Evolutionary conservation across 2,329 filamentous ascomycete genomes (phyloP), one percentile per base, ranked within the genome.

Genomic region (Reticulascus tulasneorum): DNA sequence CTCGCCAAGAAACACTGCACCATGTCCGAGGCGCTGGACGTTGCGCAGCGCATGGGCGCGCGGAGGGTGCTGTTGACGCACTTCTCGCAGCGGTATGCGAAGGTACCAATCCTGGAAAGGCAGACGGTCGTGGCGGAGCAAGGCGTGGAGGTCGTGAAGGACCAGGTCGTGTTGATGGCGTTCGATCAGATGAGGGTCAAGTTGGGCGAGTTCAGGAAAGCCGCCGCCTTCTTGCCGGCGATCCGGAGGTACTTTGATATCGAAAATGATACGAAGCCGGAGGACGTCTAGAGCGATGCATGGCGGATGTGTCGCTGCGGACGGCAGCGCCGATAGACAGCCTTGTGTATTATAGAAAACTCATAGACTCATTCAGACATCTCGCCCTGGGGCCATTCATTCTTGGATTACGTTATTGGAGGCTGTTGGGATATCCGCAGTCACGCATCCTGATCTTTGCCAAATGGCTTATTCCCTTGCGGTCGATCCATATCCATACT

Each of bases 61-160:
- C 77, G 82, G 46, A 73, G 86, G 12, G 82, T 93, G 12, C 65
- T 98, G 37, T 71, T 98, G 31, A 98, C 93, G 7, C 93, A 98
- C 59, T 98, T 98, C 63, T 90, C 83, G 37, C 93, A 98, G 66
- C 75, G 93, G 7, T 98, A 98, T 60, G 84, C 87, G 51, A 91
- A 91, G 62, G 69, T 79, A 22, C 80, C 75, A 3, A 64, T 71
- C 4, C 59, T 77, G 5, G 67, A 75, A 34, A 48, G 53, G 21
- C 50, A 23, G 28, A 38, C 45, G 44, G 62, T 51, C 22, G 51
- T 47, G 9, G 10, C 41, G 32, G n/a, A 42, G 23, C 38, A 47
- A 17, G 46, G 40, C 42, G 42, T 49, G 35, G 59, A 61, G 40
- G 54, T 60, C 6, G 50, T 54, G 23, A 63, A 60, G 15, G 69